Base-by-base conservation (phyloP, 805 yeast genomes). In the Lipomyces kockii region DNA sequence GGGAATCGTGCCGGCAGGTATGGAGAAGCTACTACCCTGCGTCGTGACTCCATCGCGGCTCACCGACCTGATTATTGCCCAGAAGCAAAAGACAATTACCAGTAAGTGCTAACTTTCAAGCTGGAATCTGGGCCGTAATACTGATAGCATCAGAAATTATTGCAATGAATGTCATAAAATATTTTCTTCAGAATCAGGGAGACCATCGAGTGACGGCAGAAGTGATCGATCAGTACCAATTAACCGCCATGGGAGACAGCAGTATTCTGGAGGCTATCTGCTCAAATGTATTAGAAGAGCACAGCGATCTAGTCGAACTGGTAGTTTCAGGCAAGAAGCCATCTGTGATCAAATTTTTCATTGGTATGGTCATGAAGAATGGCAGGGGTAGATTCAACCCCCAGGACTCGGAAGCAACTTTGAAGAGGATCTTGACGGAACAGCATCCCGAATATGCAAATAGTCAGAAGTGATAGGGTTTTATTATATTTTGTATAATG, bases 301-400 rank as follows among this genome's bases (percentile, higher is more conserved):
- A 89, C 72, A 81, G 81, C 0, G 85, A 84, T 20, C 84, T 89
- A 20, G 90, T 90, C 2, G 78, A 80, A 22, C 85, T 85, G 61
- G 83, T 92, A 34, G 76, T 76, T 27, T 73, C 79, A 0, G 93
- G 92, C 1, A 87, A 87, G 63, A 86, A 85, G 70, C 78, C 79
- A 54, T 85, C 84, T 46, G 86, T 92, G 12, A 73, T 94, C n/a
- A 90, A 92, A 73, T 91, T 82, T 74, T 80, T 95, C 64, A 83
- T 95, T 2, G 98, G 98, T 0, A 86, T 85, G 75, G 96, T 92
- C 22, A 91, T 95, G 97, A 86, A 87, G 73, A 80, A 83, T 64
- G 85, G 91, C 1, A 89, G 87, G 71, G 98, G 98, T 2, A 83
- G 80, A 67, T 80, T 84, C 34, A 55, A 57, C 14, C 78, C 79